Evolutionary conservation across 176 grass and related monocot genomes (phyloP), one percentile per base, ranked within the genome.

Genomic region (Otatea glauca): DNA sequence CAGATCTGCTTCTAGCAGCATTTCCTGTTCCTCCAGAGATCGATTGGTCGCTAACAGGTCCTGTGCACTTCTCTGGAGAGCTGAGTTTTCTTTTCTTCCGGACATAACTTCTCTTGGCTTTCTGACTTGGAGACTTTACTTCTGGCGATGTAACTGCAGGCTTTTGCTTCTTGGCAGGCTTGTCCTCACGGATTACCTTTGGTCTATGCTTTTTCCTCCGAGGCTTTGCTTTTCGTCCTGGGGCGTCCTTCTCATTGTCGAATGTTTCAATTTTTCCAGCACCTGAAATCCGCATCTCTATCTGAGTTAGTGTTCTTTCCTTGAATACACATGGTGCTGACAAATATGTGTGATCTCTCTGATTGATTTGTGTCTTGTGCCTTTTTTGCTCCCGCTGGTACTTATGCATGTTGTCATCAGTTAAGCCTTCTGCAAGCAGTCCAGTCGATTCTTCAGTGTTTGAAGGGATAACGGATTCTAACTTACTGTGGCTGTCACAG

Each of bases 131-230:
- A 81, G 76, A 15, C n/a, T 47, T 89, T 23, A 47, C 64, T n/a
- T 85, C 80, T n/a, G 88, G 71, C 27, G 84, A 86, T 73, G 86
- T 64, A 66, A 79, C 70, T 49, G 63, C 67, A 54, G 50, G 16
- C 21, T 89, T 89, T 71, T 83, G 67, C 24, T 49, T 86, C 83
- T 82, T 89, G 5, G 51, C 8, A 44, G 32, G 39, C 47, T 68
- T 86, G 23, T 55, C 65, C 61, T 94, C 90, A 54, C 76, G 79
- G 24, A 94, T 79, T 79, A 94, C 93, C 75, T 92, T 92, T 72
- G 93, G 85, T 65, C 90, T 92, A 38, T 92, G 88, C 21, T 81
- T 90, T 80, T 81, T 92, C 88, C 86, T 88, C 58, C 72, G 44
- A 75, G 76, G 43, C 75, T 81, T 89, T 38, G 14, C 59, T 68